These are phyloP conservation scores for Pythium biforme DNA, from an alignment of 352 stramenopile species.

Conservation along the genomic window DNA sequence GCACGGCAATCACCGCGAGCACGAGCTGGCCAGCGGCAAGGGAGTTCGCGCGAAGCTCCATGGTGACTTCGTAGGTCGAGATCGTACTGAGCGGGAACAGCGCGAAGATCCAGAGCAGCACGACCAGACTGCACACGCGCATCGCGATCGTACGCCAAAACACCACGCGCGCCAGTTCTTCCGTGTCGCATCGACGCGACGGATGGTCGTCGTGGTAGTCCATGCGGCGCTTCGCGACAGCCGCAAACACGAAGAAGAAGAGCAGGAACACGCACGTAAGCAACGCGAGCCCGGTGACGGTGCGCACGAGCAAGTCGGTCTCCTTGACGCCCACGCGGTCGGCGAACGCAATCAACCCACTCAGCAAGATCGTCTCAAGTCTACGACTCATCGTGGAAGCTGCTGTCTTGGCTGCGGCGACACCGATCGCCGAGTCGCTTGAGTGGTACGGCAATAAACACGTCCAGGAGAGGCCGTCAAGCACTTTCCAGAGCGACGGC, in stretches of 20 bases:
- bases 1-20: slow-evolving; percentile 6
- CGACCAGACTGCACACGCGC: slow-evolving; percentile 23
- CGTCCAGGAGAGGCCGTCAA: slow-evolving; percentile 32
- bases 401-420: neutral
- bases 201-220: slow-evolving; percentile 6
- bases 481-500: slow-evolving; percentile 20
- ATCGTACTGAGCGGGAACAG: slow-evolving; percentile 29
- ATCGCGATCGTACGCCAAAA: slow-evolving; percentile 25
- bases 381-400: neutral
- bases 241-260: slow-evolving; percentile 21
- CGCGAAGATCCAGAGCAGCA: slow-evolving; percentile 26
- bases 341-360: slow-evolving; percentile 23
- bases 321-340: slow-evolving; percentile 30
- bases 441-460: slow-evolving; percentile 27
- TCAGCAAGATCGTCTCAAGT: slow-evolving; percentile 20
- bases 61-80: slow-evolving; percentile 27
- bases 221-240: slow-evolving; percentile 15
- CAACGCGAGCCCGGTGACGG: slow-evolving; percentile 19
- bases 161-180: neutral
- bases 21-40: slow-evolving; percentile 11
- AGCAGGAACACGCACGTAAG: slow-evolving; percentile 23
- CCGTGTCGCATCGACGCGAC: neutral
- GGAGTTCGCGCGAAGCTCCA: slow-evolving; percentile 12
- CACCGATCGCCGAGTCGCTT: slow-evolving; percentile 2
- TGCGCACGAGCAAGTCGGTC: slow-evolving; percentile 17